phyloP scores from a whole-genome alignment of 2,329 filamentous ascomycete genomes.

The Hypoxylon sp. region DNA sequence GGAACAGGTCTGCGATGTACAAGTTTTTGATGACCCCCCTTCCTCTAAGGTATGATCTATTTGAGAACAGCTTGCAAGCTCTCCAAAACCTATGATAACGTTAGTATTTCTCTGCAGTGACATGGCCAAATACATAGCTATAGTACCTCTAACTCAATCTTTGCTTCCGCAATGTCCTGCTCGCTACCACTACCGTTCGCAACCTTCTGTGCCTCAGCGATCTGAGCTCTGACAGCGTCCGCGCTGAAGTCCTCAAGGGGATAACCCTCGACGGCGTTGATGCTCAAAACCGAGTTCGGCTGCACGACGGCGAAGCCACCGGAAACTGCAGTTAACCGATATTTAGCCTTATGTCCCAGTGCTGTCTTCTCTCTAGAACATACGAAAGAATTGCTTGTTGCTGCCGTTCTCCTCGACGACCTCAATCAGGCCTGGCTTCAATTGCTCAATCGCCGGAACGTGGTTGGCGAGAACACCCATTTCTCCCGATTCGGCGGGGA shows the following conservation, averaged over 20 bases:
- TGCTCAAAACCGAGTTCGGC: constrained; percentile 93
- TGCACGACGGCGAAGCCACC: constrained; percentile 98
- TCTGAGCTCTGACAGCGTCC: constrained; percentile 90
- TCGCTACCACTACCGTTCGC: constrained; percentile 91
- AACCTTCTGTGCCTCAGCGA: constrained; percentile 96
- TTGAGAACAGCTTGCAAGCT: constrained; percentile 85
- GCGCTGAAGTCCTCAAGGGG: constrained; percentile 95
- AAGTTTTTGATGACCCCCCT: constrained; percentile 57
- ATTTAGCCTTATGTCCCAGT: constrained; percentile 40
- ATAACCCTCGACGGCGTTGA: constrained; percentile 98
- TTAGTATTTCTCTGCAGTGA: constrained; percentile 55
- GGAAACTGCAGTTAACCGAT: constrained; percentile 74
- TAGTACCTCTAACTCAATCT: constrained; percentile 96
- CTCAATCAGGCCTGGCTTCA: constrained; percentile 96
- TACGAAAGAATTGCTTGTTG: constrained; percentile 99
- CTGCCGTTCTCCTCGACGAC: constrained; percentile 92
- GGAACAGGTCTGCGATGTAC: constrained; percentile 58
- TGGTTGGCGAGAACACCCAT: constrained; percentile 99
- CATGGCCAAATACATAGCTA: constrained; percentile 8
- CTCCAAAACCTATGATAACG: constrained; percentile 77
- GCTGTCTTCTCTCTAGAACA: constrained; percentile 58
- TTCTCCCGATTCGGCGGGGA: constrained; percentile 96
- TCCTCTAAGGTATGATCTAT: constrained; percentile 67
- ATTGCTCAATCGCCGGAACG: constrained; percentile 98
- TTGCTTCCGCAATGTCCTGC: constrained; percentile 97